A percentile compares a stretch with the other conserved stretches of the same genome.
Evolutionary conservation across 164 flowering plant species (phyloP).

Genomic region (Litsea cubeba): DNA sequence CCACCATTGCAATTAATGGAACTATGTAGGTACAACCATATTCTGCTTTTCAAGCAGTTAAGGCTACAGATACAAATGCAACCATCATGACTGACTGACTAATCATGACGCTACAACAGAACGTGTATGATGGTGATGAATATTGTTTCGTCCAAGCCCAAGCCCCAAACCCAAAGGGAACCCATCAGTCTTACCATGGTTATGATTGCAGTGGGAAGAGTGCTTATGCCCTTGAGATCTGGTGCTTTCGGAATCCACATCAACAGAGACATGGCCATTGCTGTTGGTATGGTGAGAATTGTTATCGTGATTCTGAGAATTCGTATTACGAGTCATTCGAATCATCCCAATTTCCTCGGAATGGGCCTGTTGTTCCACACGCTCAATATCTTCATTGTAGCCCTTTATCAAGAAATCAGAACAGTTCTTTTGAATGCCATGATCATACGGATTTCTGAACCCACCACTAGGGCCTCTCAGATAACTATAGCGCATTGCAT

Average conservation of each 20-base stretch:
- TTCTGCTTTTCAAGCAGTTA: not conserved
- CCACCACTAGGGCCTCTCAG: constrained; percentile 78
- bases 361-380: constrained; percentile 31
- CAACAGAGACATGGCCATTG: constrained; percentile 50
- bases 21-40: not conserved
- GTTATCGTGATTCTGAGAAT: constrained; percentile 42
- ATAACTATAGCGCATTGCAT: constrained; percentile 77
- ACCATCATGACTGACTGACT: not conserved
- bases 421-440: constrained; percentile 71
- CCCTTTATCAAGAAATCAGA: constrained; percentile 83
- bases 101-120: constrained; percentile 43
- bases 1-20: not conserved
- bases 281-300: constrained; percentile 49
- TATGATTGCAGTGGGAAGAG: constrained; percentile 65
- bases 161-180: constrained; percentile 71
- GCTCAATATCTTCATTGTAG: constrained; percentile 73
- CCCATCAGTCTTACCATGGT: constrained; percentile 24
- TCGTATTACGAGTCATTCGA: constrained; percentile 41
- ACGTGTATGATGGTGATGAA: constrained; percentile 16
- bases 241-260: constrained; percentile 33
- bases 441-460: constrained; percentile 84
- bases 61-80: not conserved
- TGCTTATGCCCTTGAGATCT: constrained; percentile 49
- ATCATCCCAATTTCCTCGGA: constrained; percentile 65
- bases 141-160: constrained; percentile 52